phyloP scores from a whole-genome alignment of 2,329 filamentous ascomycete species.

The Aspergillus uvarum region DNA sequence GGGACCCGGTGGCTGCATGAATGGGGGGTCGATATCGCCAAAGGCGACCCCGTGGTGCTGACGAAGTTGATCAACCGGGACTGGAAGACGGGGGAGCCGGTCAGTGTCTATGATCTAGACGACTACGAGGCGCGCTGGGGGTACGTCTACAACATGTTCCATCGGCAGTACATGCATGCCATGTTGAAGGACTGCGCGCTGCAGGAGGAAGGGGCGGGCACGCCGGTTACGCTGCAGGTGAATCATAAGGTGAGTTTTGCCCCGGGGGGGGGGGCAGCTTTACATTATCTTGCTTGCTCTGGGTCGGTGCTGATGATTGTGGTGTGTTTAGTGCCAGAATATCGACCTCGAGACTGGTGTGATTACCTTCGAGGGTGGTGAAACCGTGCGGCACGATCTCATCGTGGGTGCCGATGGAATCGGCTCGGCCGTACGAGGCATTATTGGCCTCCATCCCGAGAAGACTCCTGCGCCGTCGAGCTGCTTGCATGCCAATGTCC shows the following conservation, averaged over 20 bases:
- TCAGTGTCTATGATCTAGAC: constrained; percentile 62
- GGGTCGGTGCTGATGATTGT: background rate
- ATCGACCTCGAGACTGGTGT: constrained; percentile 55
- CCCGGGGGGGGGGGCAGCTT: too few species aligned
- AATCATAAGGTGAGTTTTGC: constrained; percentile 51
- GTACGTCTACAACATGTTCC: constrained; percentile 68
- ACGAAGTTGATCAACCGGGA: constrained; percentile 67
- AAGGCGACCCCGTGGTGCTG: constrained; percentile 65
- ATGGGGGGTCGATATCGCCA: constrained; percentile 64
- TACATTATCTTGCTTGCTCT: background rate
- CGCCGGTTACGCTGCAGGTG: constrained; percentile 54
- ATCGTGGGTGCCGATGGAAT: constrained; percentile 67
- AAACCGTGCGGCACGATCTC: constrained; percentile 55
- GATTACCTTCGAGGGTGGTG: constrained; percentile 57
- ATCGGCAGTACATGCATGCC: constrained; percentile 66
- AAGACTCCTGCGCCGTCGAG: constrained; percentile 60
- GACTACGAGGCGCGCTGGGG: constrained; percentile 68
- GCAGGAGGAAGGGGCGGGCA: constrained; percentile 53
- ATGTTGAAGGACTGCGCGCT: constrained; percentile 64
- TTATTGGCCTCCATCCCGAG: constrained; percentile 62
- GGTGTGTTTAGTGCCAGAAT: constrained; percentile 37
- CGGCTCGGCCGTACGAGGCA: constrained; percentile 62
- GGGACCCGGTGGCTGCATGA: constrained; percentile 68
- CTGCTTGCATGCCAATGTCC: constrained; percentile 66
- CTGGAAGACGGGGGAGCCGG: constrained; percentile 67